These are phyloP conservation scores for Bifiguratus adelaidae DNA, from an alignment of 192 early-diverging fungal genomes.

Conservation along the genomic window DNA sequence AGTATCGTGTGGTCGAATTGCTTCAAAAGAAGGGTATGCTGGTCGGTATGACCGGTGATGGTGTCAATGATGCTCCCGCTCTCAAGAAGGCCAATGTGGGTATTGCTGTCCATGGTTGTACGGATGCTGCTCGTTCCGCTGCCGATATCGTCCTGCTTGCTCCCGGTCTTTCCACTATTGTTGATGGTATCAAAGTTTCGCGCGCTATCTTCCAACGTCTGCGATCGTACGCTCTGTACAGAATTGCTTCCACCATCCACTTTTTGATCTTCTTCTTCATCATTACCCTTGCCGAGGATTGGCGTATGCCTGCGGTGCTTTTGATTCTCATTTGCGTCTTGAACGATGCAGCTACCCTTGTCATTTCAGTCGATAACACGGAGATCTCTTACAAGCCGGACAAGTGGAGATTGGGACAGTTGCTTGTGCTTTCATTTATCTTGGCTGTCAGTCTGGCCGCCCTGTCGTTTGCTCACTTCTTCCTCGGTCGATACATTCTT, in stretches of 20 bases:
- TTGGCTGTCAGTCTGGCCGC: conserved; percentile 60
- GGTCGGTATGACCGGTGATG: conserved; percentile 93
- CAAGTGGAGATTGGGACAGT: conserved; percentile 87
- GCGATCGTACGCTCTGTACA: conserved; percentile 78
- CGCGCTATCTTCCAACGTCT: conserved; percentile 88
- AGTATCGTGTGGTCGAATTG: conserved; percentile 85
- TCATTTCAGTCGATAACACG: conserved; percentile 84
- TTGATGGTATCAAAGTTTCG: conserved; percentile 71
- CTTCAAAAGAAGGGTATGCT: conserved; percentile 70
- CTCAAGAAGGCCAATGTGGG: conserved; percentile 93
- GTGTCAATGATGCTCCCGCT: conserved; percentile 93
- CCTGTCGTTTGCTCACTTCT: conserved; percentile 73
- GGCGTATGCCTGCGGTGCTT: conserved; percentile 62
- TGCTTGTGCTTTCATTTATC: conserved; percentile 65
- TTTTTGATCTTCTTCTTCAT: conserved; percentile 91
- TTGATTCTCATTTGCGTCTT: conserved; percentile 78
- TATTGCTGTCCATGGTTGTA: conserved; percentile 88
- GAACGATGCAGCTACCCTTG: conserved; percentile 78
- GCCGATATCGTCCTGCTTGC: conserved; percentile 88
- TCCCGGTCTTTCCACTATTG: conserved; percentile 76
- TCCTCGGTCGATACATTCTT: conserved; percentile 53
- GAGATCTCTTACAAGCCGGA: conserved; percentile 74
- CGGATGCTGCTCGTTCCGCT: conserved; percentile 85
- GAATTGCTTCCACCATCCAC: conserved; percentile 87
- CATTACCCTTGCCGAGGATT: conserved; percentile 65